phyloP scores from a whole-genome alignment of 2,329 filamentous ascomycete genomes.

The Calonectria multiphialidica region DNA sequence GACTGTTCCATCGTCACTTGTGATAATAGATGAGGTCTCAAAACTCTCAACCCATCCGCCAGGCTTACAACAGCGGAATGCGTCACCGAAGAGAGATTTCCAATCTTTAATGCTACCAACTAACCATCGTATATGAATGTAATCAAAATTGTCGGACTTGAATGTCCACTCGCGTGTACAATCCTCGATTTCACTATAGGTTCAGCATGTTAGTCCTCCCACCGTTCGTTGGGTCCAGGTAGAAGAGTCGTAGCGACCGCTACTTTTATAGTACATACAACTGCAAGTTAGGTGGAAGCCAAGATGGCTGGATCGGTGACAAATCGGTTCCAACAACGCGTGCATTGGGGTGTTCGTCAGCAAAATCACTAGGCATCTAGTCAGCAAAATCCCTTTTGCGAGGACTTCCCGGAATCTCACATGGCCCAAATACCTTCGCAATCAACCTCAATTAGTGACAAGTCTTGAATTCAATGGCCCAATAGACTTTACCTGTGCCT shows the following conservation, averaged over 20 bases:
- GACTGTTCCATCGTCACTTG: slow-evolving; percentile 22
- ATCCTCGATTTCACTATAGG: slow-evolving; percentile 23
- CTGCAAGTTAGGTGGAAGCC: slow-evolving; percentile 14
- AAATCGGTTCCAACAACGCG: slow-evolving; percentile 24
- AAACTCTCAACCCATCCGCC: slow-evolving; percentile 26
- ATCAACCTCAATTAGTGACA: not conserved
- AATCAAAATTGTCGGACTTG: slow-evolving; percentile 10
- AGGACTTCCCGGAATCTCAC: not conserved
- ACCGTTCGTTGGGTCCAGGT: too few species aligned
- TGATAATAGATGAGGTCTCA: slow-evolving; percentile 18
- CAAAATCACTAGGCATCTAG: slow-evolving; percentile 12
- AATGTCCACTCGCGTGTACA: slow-evolving; percentile 28
- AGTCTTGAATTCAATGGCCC: too few species aligned
- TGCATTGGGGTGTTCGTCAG: slow-evolving; percentile 12
- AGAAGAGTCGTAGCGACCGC: not conserved
- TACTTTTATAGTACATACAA: not conserved
- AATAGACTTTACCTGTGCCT: not conserved
- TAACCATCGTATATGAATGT: slow-evolving; percentile 28
- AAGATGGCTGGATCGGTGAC: slow-evolving; percentile 23
- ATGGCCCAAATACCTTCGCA: not conserved
- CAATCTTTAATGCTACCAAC: slow-evolving; percentile 26
- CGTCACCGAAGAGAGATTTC: slow-evolving; percentile 12
- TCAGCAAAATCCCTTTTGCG: not conserved
- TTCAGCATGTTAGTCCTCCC: not conserved
- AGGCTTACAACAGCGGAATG: slow-evolving; percentile 19